A percentile compares a stretch with the other conserved stretches of the same genome.
Conservation (phyloP, 768 basidiomycete genomes). For the Galerina sulciceps region DNA sequence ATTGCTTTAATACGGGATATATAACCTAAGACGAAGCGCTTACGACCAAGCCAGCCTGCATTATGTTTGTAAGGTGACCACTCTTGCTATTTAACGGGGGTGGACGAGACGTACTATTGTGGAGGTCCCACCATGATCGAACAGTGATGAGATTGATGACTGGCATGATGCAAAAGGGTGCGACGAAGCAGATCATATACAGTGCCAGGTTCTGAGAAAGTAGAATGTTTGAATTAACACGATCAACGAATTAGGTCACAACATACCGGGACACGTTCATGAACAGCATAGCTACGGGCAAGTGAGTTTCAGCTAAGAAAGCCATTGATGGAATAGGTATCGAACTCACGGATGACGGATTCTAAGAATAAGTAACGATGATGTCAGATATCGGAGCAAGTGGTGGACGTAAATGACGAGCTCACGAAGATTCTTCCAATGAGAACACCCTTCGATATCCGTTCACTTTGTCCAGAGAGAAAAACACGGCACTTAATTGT, state of each 20-base stretch:
- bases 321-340: neutral
- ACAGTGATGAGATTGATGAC: conserved; percentile 73
- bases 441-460: conserved; percentile 84
- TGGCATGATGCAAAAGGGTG: conserved; percentile 76
- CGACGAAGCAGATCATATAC: conserved; percentile 56
- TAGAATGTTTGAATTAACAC: neutral
- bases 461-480: conserved; percentile 65
- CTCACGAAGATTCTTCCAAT: conserved; percentile 75
- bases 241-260: neutral
- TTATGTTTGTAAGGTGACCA: too few relatives aligned
- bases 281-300: conserved; percentile 58
- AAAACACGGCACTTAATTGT: conserved; percentile 57
- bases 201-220: conserved; percentile 47
- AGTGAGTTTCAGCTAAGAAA: neutral
- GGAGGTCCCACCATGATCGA: conserved; percentile 89
- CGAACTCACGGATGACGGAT: conserved; percentile 44
- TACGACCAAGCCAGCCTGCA: conserved; percentile 49
- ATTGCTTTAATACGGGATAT: neutral
- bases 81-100: neutral
- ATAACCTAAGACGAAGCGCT: conserved; percentile 10
- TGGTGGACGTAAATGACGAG: conserved; percentile 9
- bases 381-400: conserved; percentile 16
- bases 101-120: conserved; percentile 55
- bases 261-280: conserved; percentile 80
- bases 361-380: conserved; percentile 27